Percentiles rank a stretch among this genome's conserved stretches.
phyloP scores from a whole-genome alignment of 2,329 filamentous ascomycete genomes.

The Trichocomaceae sp. region DNA sequence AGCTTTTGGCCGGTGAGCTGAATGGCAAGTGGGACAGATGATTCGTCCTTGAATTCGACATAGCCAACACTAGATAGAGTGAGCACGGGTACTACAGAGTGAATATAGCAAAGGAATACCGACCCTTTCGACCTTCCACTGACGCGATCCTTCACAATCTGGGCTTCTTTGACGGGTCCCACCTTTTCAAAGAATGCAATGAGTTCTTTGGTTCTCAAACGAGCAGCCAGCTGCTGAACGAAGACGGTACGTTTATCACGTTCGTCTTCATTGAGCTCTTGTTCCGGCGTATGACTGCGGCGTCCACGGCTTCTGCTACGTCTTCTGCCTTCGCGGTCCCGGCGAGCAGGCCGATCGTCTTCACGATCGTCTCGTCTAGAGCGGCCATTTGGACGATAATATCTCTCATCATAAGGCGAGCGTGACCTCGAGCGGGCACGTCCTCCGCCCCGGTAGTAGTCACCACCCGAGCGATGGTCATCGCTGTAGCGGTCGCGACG shows the following conservation, averaged over 20 bases:
- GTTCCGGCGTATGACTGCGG: constrained; percentile 49
- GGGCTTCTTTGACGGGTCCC: constrained; percentile 89
- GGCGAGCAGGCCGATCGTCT: constrained; percentile 45
- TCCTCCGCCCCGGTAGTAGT: constrained; percentile 62
- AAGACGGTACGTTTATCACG: constrained; percentile 95
- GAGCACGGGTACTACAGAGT: constrained; percentile 4
- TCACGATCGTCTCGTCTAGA: constrained; percentile 45
- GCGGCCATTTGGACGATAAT: constrained; percentile 47
- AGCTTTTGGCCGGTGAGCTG: constrained; percentile 98
- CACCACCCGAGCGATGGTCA: constrained; percentile 62
- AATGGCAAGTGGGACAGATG: constrained; percentile 85
- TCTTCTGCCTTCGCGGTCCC: constrained; percentile 44
- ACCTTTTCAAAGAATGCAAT: constrained; percentile 94
- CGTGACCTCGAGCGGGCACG: constrained; percentile 64
- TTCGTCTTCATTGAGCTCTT: constrained; percentile 86
- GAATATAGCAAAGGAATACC: constrained; percentile 27
- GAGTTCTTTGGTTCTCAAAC: constrained; percentile 83
- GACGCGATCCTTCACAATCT: constrained; percentile 97
- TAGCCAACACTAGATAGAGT: constrained; percentile 72
- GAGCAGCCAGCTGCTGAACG: constrained; percentile 93
- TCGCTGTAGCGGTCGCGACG: constrained; percentile 42
- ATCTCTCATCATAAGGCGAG: constrained; percentile 58
- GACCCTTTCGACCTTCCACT: constrained; percentile 97
- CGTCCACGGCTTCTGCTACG: constrained; percentile 39
- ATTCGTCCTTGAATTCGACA: constrained; percentile 96